Base-by-base conservation (phyloP, 352 stramenopile genomes). In the Lagenidium sp. region DNA sequence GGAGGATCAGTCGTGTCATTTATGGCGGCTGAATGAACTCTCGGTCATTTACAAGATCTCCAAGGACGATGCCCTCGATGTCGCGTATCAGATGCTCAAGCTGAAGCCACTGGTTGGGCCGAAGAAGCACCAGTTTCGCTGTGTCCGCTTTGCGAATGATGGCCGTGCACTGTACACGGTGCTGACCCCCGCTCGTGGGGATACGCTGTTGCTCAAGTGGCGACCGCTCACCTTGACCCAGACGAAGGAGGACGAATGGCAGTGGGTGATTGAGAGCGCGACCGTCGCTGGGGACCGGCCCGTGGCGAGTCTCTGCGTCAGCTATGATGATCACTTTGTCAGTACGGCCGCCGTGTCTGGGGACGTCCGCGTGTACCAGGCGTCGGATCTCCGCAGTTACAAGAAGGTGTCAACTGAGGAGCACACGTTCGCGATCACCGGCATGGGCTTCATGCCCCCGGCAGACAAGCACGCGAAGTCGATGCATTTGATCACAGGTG, bases 191-290 rank as follows among this genome's bases (percentile, higher is more conserved):
- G 72, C 80, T 0, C 70, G 80, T 23, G 80, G 80, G 4, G 78
- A 89, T 44, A 84, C 80, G 7, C 67, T 90, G 47, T 50, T 92
- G 35, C 63, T 92, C 48, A 88, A 88, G 49, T 92, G 80, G 80
- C 70, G 70, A 24, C 80, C 80, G 0, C 60, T 60, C 25, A 88
- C 80, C 11, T 74, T 78, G 30, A 60, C 66, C 3, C 80, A 92
- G 54, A 66, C 68, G 15, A 74, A 68, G n/a, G 61, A 80, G 20
- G 58, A 74, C n/a, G 62, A 82, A 25, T 92, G 80, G 80, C 42
- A 44, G 6, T 92, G 80, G 80, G 57, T 68, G 4, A 59, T 92
- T 7, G 73, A 71, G 15, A 30, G 51, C 16, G 57, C 50, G 2
- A 64, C 66, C 0, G 60, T 92, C 21, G 75, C 80, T 1, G 74